A percentile compares a stretch with the other conserved stretches of the same genome.
Evolutionary conservation across 169 alveolate species (phyloP).

Genomic region (Plasmodium reichenowi): DNA sequence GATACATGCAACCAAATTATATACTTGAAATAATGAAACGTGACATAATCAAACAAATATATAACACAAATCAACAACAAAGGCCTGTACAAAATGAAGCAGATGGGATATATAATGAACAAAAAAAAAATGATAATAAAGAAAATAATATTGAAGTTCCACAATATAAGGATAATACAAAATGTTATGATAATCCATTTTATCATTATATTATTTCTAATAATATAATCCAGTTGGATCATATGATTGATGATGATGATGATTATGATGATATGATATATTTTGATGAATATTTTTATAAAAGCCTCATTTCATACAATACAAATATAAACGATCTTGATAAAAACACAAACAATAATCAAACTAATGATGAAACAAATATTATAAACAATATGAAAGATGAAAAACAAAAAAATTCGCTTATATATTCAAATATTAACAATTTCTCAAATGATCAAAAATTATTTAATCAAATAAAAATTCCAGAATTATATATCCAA

Average conservation of each 20-base stretch:
- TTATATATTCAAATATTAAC: background rate
- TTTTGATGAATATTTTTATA: no score
- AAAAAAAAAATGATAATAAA: background rate
- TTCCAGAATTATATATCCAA: constrained; percentile 43
- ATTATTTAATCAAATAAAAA: constrained; percentile 50
- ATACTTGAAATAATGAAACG: constrained; percentile 38
- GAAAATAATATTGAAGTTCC: no score
- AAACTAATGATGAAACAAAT: background rate
- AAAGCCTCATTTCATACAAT: no score
- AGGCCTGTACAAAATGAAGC: background rate
- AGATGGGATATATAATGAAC: background rate
- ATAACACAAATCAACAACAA: background rate
- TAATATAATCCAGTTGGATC: no score
- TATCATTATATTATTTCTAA: no score
- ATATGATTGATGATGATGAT: no score
- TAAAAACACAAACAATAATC: background rate
- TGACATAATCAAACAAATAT: background rate
- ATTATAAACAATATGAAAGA: background rate
- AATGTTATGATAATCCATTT: no score
- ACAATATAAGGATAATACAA: no score
- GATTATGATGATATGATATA: no score
- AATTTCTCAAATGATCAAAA: constrained; percentile 25
- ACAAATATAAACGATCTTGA: background rate
- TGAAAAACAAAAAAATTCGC: background rate
- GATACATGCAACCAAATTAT: constrained; percentile 55